Evolutionary conservation across 1,139 yeast genomes (phyloP).

Genomic region (Diutina ranongensis): DNA sequence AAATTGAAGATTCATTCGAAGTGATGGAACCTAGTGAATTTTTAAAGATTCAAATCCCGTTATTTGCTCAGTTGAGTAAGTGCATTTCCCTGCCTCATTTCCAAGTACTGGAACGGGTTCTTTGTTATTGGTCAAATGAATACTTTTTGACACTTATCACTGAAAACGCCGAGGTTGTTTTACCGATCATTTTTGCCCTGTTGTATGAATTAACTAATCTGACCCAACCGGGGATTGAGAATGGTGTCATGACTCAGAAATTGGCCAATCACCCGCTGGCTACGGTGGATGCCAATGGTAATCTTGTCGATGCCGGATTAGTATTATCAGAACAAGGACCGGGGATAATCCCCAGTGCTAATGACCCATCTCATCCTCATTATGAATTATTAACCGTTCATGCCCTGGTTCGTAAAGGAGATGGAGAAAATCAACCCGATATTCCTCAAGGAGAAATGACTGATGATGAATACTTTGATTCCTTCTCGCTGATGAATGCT

Average conservation of each 20-base stretch:
- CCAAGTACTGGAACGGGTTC: constrained; percentile 93
- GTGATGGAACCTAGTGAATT: constrained; percentile 93
- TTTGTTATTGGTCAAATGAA: constrained; percentile 92
- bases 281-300: constrained; percentile 36
- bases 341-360: constrained; percentile 1
- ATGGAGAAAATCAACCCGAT: constrained; percentile 11
- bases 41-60: constrained; percentile 82
- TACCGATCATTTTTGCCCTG: constrained; percentile 87
- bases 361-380: constrained; percentile 3
- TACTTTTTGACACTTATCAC: constrained; percentile 83
- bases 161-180: constrained; percentile 81
- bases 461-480: constrained; percentile 36
- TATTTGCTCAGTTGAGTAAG: constrained; percentile 87
- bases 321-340: constrained; percentile 15
- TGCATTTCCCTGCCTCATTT: constrained; percentile 94
- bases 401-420: constrained; percentile 8
- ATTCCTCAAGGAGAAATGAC: constrained; percentile 16
- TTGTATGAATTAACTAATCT: constrained; percentile 68
- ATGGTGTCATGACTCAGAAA: constrained; percentile 36
- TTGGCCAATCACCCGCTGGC: constrained; percentile 29
- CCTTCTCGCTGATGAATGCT: constrained; percentile 25
- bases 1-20: constrained; percentile 92
- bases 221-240: constrained; percentile 38
- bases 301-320: constrained; percentile 30
- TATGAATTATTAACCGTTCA: constrained; percentile 1